These are phyloP conservation scores for Spiromastix sp. DNA, from an alignment of 2,329 filamentous ascomycete genomes.

Conservation along the genomic window DNA sequence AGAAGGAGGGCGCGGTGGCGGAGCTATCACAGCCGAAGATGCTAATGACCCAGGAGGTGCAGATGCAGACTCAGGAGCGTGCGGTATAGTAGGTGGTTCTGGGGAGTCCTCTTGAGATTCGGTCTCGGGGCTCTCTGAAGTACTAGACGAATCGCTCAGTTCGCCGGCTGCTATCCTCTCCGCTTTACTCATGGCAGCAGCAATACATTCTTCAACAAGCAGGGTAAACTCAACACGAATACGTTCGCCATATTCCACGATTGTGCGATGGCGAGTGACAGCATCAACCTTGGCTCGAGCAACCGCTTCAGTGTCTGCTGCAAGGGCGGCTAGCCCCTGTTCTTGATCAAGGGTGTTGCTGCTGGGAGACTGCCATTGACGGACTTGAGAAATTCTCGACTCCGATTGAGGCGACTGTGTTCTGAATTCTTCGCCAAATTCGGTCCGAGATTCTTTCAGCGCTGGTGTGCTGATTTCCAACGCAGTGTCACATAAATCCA, in stretches of 20 bases:
- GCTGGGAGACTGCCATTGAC: slow-evolving; percentile 94
- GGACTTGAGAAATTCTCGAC: slow-evolving; percentile 82
- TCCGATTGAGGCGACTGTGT: slow-evolving; percentile 96
- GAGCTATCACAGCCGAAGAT: neutral
- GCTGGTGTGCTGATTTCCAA: slow-evolving; percentile 90
- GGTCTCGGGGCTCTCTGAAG: slow-evolving; percentile 22
- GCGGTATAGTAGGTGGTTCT: slow-evolving; percentile 29
- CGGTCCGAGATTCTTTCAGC: slow-evolving; percentile 68
- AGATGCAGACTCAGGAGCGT: neutral
- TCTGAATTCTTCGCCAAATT: slow-evolving; percentile 62
- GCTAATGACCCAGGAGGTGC: slow-evolving; percentile 7
- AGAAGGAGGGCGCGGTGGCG: slow-evolving; percentile 39
- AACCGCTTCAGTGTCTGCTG: slow-evolving; percentile 75
- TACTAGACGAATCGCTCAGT: slow-evolving; percentile 63
- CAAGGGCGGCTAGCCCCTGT: slow-evolving; percentile 77
- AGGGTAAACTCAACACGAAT: slow-evolving; percentile 90
- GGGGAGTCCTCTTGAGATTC: slow-evolving; percentile 40
- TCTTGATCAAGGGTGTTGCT: slow-evolving; percentile 88
- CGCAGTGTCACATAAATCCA: slow-evolving; percentile 92
- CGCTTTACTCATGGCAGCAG: slow-evolving; percentile 82
- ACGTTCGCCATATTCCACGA: slow-evolving; percentile 91
- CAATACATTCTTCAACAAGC: slow-evolving; percentile 89
- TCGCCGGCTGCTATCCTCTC: slow-evolving; percentile 78
- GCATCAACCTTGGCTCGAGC: slow-evolving; percentile 86
- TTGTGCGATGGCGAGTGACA: slow-evolving; percentile 79